phyloP scores from a whole-genome alignment of 106 monocot genomes.

The Allium fistulosum region DNA sequence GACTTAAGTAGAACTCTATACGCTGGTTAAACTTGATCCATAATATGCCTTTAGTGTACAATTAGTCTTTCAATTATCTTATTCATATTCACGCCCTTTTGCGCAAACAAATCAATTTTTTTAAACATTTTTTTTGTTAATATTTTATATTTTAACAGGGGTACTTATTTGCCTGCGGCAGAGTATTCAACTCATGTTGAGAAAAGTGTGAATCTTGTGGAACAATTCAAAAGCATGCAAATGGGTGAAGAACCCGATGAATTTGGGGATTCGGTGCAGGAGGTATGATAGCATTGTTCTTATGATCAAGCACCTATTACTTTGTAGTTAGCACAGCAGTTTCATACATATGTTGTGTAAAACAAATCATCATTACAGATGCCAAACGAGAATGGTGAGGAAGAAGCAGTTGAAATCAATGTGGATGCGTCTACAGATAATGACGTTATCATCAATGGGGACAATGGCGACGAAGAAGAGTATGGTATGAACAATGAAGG shows the following conservation, averaged over 20 bases:
- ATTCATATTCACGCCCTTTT: neutral
- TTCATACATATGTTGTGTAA: no score
- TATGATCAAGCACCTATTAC: no score
- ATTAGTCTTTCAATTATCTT: neutral
- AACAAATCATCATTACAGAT: slow-evolving; percentile 11
- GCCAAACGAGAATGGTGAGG: slow-evolving; percentile 22
- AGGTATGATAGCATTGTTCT: slow-evolving; percentile 25
- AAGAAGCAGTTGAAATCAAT: slow-evolving; percentile 48
- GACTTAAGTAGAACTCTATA: neutral
- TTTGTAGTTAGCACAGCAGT: no score
- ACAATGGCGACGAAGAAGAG: slow-evolving; percentile 56
- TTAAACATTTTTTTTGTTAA: neutral
- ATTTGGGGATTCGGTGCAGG: slow-evolving; percentile 53
- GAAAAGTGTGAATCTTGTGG: slow-evolving; percentile 50
- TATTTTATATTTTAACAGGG: slow-evolving; percentile 24
- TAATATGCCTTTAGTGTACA: neutral
- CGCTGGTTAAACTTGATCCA: neutral
- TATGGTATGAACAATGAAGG: slow-evolving; percentile 69
- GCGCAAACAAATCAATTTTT: neutral
- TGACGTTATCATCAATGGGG: slow-evolving; percentile 45
- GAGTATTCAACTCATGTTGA: slow-evolving; percentile 47
- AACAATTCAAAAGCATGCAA: slow-evolving; percentile 81
- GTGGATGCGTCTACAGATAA: slow-evolving; percentile 64
- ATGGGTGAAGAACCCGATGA: slow-evolving; percentile 35
- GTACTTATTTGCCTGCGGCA: slow-evolving; percentile 49